Percentiles rank a stretch among this genome's conserved stretches.
These are phyloP conservation scores for Tolypocladium amazonense DNA, from an alignment of 2,329 filamentous ascomycete genomes.

Conservation along the genomic window DNA sequence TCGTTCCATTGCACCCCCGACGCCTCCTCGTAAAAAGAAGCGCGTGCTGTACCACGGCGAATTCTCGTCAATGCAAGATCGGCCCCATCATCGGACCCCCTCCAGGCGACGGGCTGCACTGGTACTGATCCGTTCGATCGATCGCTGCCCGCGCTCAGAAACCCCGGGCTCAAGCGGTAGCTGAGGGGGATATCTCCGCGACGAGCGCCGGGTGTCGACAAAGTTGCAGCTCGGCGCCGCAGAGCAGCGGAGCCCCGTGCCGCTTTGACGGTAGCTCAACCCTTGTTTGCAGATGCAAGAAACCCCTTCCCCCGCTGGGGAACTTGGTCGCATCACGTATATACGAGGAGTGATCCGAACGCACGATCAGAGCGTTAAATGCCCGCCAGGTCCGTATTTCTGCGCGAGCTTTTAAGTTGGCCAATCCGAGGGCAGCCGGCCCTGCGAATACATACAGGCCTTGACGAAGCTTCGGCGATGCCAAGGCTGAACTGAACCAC, in stretches of 20 bases:
- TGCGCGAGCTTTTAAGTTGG: background rate
- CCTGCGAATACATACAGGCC: no score
- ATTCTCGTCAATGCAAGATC: background rate
- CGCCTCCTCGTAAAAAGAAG: background rate
- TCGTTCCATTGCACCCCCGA: background rate
- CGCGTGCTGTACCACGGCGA: background rate
- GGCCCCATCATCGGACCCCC: background rate
- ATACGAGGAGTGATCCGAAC: background rate
- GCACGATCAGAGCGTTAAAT: background rate
- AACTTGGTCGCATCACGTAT: background rate
- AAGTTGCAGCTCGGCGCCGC: background rate
- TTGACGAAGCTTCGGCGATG: background rate
- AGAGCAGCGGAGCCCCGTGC: background rate
- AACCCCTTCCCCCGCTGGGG: background rate
- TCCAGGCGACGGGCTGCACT: background rate
- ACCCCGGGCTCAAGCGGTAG: background rate
- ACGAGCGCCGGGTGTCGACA: background rate
- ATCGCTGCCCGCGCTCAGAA: background rate
- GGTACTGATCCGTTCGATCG: background rate
- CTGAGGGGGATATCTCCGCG: background rate
- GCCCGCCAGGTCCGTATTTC: background rate
- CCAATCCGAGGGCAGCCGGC: background rate
- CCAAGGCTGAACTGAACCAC: background rate
- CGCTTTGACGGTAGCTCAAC: background rate
- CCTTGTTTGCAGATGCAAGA: background rate